These are phyloP conservation scores for Tephrocybe rancida DNA, from an alignment of 768 basidiomycete genomes.

Conservation along the genomic window DNA sequence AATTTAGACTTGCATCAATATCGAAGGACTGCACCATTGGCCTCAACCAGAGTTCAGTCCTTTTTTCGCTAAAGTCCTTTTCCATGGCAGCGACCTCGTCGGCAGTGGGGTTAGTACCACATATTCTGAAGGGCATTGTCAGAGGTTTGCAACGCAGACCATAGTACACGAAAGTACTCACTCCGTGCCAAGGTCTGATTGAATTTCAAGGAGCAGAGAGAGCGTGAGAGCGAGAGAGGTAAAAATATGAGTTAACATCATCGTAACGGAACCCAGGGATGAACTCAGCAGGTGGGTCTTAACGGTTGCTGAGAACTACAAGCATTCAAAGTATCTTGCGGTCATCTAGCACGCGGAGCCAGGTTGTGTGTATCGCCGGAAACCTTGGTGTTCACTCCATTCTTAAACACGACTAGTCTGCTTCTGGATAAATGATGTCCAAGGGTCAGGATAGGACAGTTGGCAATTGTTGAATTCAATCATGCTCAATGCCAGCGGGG, in stretches of 20 bases:
- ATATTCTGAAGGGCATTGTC: not conserved
- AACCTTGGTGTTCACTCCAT: too few species aligned
- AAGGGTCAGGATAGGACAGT: too few species aligned
- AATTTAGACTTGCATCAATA: not conserved
- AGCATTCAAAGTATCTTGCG: too few species aligned
- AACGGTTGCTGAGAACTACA: too few species aligned
- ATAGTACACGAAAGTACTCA: not conserved
- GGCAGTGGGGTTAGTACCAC: not conserved
- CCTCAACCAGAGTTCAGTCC: not conserved
- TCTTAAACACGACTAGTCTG: too few species aligned
- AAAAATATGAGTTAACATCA: not conserved
- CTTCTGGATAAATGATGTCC: too few species aligned
- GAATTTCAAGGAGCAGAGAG: not conserved
- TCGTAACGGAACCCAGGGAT: too few species aligned
- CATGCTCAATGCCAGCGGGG: too few species aligned
- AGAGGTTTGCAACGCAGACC: not conserved
- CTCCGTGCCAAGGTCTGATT: not conserved
- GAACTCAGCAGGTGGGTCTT: too few species aligned
- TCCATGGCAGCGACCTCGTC: not conserved
- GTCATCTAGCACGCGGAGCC: too few species aligned
- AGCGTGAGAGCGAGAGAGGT: not conserved
- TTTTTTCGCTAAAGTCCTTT: not conserved
- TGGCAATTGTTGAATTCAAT: too few species aligned
- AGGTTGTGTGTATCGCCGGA: too few species aligned
- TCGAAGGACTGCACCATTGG: not conserved